Evolutionary conservation across 2,329 filamentous ascomycete genomes (phyloP).

Genomic region (Fusarium sp.): DNA sequence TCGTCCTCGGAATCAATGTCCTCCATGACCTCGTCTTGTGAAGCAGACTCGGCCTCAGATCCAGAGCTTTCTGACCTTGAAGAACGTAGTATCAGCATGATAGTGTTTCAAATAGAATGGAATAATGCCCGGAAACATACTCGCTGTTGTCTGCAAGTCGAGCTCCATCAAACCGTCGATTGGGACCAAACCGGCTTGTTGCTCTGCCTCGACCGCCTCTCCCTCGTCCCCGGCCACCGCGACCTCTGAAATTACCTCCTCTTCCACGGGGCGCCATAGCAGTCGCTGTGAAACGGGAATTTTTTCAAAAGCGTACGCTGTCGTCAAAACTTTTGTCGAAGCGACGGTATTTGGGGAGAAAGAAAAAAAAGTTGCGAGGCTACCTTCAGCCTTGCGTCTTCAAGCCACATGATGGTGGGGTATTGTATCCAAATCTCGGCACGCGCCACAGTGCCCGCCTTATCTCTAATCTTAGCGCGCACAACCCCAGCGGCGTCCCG

Average conservation of each 20-base stretch:
- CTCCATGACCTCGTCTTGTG: slow-evolving; percentile 56
- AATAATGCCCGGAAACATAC: slow-evolving; percentile 45
- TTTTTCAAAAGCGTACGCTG: background rate
- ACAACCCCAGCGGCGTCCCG: slow-evolving; percentile 65
- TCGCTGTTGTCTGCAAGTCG: slow-evolving; percentile 56
- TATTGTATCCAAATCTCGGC: slow-evolving; percentile 25
- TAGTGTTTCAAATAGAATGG: background rate
- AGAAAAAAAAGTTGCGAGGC: slow-evolving; percentile 53
- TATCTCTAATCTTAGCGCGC: slow-evolving; percentile 67
- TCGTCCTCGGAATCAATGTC: slow-evolving; percentile 61
- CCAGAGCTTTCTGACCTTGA: slow-evolving; percentile 44
- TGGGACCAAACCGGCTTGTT: slow-evolving; percentile 56
- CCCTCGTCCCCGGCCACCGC: slow-evolving; percentile 49
- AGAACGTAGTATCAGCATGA: slow-evolving; percentile 1
- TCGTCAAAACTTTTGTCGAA: background rate
- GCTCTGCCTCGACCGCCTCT: slow-evolving; percentile 53
- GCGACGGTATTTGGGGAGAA: background rate
- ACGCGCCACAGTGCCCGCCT: slow-evolving; percentile 51
- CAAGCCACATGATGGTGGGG: slow-evolving; percentile 56
- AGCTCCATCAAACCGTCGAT: slow-evolving; percentile 55
- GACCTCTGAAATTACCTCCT: slow-evolving; percentile 53
- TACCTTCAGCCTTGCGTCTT: slow-evolving; percentile 56
- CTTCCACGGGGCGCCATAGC: slow-evolving; percentile 56
- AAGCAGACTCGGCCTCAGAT: slow-evolving; percentile 49
- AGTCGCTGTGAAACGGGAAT: slow-evolving; percentile 2